Evolutionary conservation across 495 filamentous ascomycete genomes (phyloP).

Genomic region (Pyrenula aspistea): DNA sequence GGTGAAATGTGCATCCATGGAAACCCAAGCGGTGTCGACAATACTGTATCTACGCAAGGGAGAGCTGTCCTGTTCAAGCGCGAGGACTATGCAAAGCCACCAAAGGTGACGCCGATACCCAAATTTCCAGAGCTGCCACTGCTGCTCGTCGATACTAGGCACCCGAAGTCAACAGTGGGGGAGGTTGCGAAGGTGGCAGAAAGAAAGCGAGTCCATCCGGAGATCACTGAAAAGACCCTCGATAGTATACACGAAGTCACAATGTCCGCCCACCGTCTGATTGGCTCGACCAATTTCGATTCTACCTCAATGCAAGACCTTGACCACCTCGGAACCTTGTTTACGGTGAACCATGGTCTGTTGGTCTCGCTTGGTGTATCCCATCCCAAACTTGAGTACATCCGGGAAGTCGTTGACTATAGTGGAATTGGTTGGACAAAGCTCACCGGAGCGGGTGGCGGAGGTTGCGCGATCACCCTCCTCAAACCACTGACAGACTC

Average conservation of each 20-base stretch:
- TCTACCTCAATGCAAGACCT: slow-evolving; percentile 43
- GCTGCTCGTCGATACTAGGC: slow-evolving; percentile 76
- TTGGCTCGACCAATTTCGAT: slow-evolving; percentile 52
- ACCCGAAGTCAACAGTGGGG: slow-evolving; percentile 64
- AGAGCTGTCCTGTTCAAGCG: slow-evolving; percentile 88
- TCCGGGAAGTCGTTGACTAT: slow-evolving; percentile 82
- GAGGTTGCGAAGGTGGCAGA: slow-evolving; percentile 79
- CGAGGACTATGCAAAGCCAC: slow-evolving; percentile 63
- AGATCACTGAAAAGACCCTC: slow-evolving; percentile 64
- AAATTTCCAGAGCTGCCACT: slow-evolving; percentile 86
- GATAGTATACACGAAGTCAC: slow-evolving; percentile 76
- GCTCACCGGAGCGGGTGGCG: slow-evolving; percentile 87
- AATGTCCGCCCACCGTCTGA: slow-evolving; percentile 55
- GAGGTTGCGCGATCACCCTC: slow-evolving; percentile 87
- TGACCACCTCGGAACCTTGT: slow-evolving; percentile 66
- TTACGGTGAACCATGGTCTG: slow-evolving; percentile 86
- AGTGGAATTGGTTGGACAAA: slow-evolving; percentile 94
- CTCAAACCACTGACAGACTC: slow-evolving; percentile 43
- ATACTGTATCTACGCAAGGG: slow-evolving; percentile 86
- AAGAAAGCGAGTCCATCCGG: slow-evolving; percentile 55
- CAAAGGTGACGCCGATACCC: slow-evolving; percentile 60
- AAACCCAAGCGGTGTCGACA: slow-evolving; percentile 92
- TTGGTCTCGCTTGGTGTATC: slow-evolving; percentile 83
- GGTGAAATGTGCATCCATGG: slow-evolving; percentile 95
- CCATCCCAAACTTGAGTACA: slow-evolving; percentile 82